Conservation (phyloP, 192 early-diverging fungal species). For the Linnemannia zychae region DNA sequence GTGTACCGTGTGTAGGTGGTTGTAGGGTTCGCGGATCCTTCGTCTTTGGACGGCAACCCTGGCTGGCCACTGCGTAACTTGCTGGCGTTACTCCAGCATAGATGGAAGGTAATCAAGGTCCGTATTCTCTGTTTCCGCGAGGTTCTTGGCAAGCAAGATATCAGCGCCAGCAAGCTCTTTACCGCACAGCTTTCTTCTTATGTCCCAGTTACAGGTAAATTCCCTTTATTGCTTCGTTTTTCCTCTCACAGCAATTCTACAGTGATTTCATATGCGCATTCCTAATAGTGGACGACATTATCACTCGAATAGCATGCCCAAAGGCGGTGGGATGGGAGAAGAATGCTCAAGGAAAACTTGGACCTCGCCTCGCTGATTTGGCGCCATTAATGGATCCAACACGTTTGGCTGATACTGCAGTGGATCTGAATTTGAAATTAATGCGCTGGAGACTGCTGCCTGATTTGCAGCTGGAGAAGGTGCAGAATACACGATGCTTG, state of each 20-base stretch:
- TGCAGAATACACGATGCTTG: slow-evolving; percentile 82
- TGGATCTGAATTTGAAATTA: slow-evolving; percentile 95
- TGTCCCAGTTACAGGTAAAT: slow-evolving; percentile 46
- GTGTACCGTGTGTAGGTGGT: slow-evolving; percentile 48
- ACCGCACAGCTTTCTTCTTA: slow-evolving; percentile 60
- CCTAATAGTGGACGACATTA: not conserved
- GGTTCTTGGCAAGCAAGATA: slow-evolving; percentile 58
- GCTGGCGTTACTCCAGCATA: slow-evolving; percentile 71
- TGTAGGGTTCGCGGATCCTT: slow-evolving; percentile 92
- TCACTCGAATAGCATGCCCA: slow-evolving; percentile 53
- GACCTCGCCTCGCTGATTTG: slow-evolving; percentile 86
- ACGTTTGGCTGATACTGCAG: slow-evolving; percentile 89
- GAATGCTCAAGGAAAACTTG: slow-evolving; percentile 80
- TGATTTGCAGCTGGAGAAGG: slow-evolving; percentile 82
- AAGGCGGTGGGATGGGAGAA: slow-evolving; percentile 96
- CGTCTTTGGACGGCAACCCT: slow-evolving; percentile 76
- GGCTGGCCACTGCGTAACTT: slow-evolving; percentile 97
- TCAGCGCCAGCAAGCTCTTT: slow-evolving; percentile 63
- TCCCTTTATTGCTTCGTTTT: not conserved
- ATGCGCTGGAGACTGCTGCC: slow-evolving; percentile 98
- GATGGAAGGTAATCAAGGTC: slow-evolving; percentile 63
- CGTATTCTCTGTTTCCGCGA: slow-evolving; percentile 79
- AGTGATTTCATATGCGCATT: not conserved
- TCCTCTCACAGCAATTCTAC: not conserved
- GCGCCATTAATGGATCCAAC: slow-evolving; percentile 91